phyloP scores from a whole-genome alignment of 2,329 filamentous ascomycete species.

The Xylariaceae sp. region DNA sequence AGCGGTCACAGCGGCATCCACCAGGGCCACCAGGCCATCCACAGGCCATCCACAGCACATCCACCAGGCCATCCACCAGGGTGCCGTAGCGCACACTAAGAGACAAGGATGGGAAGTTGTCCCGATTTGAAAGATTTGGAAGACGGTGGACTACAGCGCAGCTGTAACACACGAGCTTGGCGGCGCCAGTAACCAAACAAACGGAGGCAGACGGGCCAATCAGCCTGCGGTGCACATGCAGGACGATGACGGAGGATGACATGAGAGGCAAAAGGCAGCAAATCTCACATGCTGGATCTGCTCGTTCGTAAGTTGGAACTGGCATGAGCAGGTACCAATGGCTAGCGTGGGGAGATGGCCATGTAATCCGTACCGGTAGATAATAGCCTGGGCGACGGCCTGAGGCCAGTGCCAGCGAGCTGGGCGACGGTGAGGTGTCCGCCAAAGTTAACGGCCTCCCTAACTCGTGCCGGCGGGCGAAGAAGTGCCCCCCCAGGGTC shows the following conservation, averaged over 20 bases:
- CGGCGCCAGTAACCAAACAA: background rate
- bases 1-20: background rate
- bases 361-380: too few relatives aligned
- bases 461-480: too few relatives aligned
- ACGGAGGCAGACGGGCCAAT: background rate
- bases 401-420: too few relatives aligned
- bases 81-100: background rate
- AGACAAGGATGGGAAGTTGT: background rate
- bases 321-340: too few relatives aligned
- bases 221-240: background rate
- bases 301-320: too few relatives aligned
- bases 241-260: conserved; percentile 1
- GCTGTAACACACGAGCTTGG: background rate
- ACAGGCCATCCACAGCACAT: too few relatives aligned
- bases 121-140: background rate
- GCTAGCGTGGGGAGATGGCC: too few relatives aligned
- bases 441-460: too few relatives aligned
- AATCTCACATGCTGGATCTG: background rate
- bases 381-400: too few relatives aligned
- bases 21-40: background rate
- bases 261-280: background rate
- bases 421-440: too few relatives aligned
- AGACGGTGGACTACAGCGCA: background rate
- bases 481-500: too few relatives aligned
- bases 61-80: too few relatives aligned